Evolutionary conservation across 495 filamentous ascomycete species (phyloP).

Genomic region (Xeromyces bisporus): DNA sequence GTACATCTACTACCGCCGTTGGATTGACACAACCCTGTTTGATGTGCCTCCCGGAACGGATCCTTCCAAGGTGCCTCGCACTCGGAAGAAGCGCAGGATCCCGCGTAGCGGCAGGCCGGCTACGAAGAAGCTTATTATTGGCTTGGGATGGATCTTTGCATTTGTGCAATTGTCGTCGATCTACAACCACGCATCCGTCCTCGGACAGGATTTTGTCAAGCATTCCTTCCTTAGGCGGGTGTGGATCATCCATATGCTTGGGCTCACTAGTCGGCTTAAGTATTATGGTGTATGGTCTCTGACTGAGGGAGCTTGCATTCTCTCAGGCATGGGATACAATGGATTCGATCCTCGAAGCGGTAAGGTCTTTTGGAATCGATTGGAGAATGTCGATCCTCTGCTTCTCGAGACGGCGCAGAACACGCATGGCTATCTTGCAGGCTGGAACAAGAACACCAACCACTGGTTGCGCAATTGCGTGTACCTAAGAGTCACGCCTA

Average conservation of each 20-base stretch:
- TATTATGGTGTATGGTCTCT: slow-evolving; percentile 94
- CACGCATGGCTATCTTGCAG: slow-evolving; percentile 67
- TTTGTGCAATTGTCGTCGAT: slow-evolving; percentile 59
- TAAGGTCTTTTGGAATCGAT: slow-evolving; percentile 71
- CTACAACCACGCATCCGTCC: slow-evolving; percentile 44
- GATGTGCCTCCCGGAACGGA: slow-evolving; percentile 64
- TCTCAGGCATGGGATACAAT: slow-evolving; percentile 86
- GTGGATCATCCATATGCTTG: slow-evolving; percentile 65
- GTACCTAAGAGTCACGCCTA: slow-evolving; percentile 87
- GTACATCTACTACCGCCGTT: slow-evolving; percentile 76
- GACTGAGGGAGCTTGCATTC: slow-evolving; percentile 87
- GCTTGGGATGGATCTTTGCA: slow-evolving; percentile 58
- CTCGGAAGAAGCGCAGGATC: slow-evolving; percentile 85
- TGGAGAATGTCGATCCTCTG: slow-evolving; percentile 74
- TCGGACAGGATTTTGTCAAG: slow-evolving; percentile 42
- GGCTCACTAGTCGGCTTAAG: slow-evolving; percentile 64
- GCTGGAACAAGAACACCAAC: slow-evolving; percentile 98
- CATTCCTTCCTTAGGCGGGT: slow-evolving; percentile 55
- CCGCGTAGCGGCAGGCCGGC: slow-evolving; percentile 82
- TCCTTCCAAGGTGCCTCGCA: slow-evolving; percentile 62
- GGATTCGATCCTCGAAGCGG: slow-evolving; percentile 72
- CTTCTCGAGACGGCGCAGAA: slow-evolving; percentile 81
- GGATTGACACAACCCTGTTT: slow-evolving; percentile 91
- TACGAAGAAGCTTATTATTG: slow-evolving; percentile 51
- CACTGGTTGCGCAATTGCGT: slow-evolving; percentile 92